Percentiles rank a stretch among this genome's conserved stretches.
Conservation (phyloP, 2,329 filamentous ascomycete genomes). For the Myriosclerotinia scirpicola region DNA sequence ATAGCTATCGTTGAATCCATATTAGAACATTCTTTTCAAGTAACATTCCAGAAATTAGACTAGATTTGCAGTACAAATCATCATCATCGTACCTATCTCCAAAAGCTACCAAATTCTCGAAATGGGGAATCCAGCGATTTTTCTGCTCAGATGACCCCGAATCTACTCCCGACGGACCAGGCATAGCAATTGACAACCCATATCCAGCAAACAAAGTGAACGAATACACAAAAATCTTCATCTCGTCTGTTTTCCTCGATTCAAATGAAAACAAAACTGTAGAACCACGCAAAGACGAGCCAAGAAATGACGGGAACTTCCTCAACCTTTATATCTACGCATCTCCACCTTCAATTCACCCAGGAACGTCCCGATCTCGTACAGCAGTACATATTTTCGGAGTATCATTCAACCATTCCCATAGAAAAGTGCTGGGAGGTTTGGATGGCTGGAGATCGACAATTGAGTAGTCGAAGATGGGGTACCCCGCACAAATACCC, state of each 20-base stretch:
- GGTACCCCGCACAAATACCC: conserved; percentile 4
- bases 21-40: not conserved
- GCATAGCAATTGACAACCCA: not conserved
- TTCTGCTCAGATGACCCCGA: not conserved
- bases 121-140: conserved; percentile 44
- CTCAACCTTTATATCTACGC: conserved; percentile 5
- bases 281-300: not conserved
- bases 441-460: not conserved
- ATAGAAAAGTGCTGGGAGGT: not conserved
- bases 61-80: not conserved
- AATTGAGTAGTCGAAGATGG: not conserved
- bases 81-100: conserved; percentile 60
- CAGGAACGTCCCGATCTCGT: not conserved
- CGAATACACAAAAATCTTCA: conserved; percentile 10
- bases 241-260: not conserved
- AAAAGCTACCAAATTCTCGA: conserved; percentile 67
- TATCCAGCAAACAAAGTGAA: not conserved
- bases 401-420: not conserved
- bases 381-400: not conserved
- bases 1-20: conserved; percentile 47
- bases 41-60: too few species aligned
- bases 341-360: conserved; percentile 6
- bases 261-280: not conserved
- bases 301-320: not conserved
- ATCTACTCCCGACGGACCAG: not conserved